phyloP scores from a whole-genome alignment of 345 rosid species.

The Linum tenue region DNA sequence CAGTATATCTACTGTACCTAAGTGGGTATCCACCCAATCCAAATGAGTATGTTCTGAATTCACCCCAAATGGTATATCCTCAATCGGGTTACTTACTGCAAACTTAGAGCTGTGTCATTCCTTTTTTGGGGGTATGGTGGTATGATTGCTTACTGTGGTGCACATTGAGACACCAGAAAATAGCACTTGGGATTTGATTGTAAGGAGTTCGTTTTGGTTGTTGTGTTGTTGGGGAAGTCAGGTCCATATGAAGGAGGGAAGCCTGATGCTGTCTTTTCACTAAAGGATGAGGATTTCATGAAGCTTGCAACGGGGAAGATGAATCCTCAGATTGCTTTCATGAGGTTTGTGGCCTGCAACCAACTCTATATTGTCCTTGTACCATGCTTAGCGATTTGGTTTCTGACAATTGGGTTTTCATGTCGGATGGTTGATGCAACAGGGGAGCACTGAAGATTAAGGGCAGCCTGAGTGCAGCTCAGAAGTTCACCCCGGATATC shows the following conservation, averaged over 20 bases:
- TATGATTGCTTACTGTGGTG: background rate
- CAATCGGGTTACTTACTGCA: too few species aligned
- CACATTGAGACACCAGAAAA: background rate
- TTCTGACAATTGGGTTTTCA: background rate
- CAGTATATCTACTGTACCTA: too few species aligned
- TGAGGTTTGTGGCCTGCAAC: constrained; percentile 38
- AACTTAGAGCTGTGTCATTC: too few species aligned
- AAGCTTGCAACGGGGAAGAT: constrained; percentile 86
- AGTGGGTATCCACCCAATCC: too few species aligned
- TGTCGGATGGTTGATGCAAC: constrained; percentile 17
- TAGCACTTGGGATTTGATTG: background rate
- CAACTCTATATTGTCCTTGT: background rate
- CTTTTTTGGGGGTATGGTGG: background rate
- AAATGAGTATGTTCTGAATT: too few species aligned
- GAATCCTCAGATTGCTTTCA: constrained; percentile 94
- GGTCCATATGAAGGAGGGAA: constrained; percentile 80
- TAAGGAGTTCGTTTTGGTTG: background rate
- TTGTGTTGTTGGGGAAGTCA: constrained; percentile 11
- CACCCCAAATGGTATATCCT: too few species aligned
- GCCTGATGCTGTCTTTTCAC: constrained; percentile 77
- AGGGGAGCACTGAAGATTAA: constrained; percentile 94
- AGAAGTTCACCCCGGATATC: constrained; percentile 91
- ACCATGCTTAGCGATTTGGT: background rate
- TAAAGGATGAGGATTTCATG: constrained; percentile 84
- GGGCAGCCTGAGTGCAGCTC: constrained; percentile 92